These are phyloP conservation scores for Zelopaecilomyces penicillatus DNA, from an alignment of 2,329 filamentous ascomycete species.

Conservation along the genomic window DNA sequence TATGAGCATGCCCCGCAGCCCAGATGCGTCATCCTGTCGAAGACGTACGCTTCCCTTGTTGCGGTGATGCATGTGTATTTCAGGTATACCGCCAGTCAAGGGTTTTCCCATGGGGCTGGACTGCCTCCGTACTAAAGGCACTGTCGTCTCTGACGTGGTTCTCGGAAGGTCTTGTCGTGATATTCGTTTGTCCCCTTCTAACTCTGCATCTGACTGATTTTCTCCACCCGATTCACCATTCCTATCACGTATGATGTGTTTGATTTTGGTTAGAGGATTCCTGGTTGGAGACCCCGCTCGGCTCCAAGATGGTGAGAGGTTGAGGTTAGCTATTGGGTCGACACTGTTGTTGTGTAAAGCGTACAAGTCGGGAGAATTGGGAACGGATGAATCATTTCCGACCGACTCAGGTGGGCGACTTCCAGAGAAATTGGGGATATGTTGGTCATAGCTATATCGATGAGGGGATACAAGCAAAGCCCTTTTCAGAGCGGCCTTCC, in stretches of 20 bases:
- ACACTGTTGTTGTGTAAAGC: slow-evolving; percentile 37
- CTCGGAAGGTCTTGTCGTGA: slow-evolving; percentile 18
- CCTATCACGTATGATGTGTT: slow-evolving; percentile 47
- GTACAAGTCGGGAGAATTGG: slow-evolving; percentile 45
- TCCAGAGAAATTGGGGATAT: slow-evolving; percentile 43
- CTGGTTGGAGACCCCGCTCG: slow-evolving; percentile 55
- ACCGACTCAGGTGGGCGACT: slow-evolving; percentile 30
- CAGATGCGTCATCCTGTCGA: slow-evolving; percentile 23
- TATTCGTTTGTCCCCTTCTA: slow-evolving; percentile 20
- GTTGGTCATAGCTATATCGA: slow-evolving; percentile 23
- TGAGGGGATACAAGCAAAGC: slow-evolving; percentile 14
- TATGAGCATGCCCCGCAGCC: slow-evolving; percentile 64
- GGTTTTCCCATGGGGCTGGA: slow-evolving; percentile 24
- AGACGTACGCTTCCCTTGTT: slow-evolving; percentile 42
- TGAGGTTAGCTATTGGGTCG: slow-evolving; percentile 52
- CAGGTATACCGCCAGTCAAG: slow-evolving; percentile 19
- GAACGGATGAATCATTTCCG: slow-evolving; percentile 37
- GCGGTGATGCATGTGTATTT: slow-evolving; percentile 14
- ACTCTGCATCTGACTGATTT: slow-evolving; percentile 22
- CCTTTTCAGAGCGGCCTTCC: slow-evolving; percentile 16
- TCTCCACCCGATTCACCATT: slow-evolving; percentile 36
- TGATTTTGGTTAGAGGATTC: slow-evolving; percentile 49
- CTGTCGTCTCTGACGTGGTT: slow-evolving; percentile 16
- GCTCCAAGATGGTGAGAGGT: slow-evolving; percentile 55
- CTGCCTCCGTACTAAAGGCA: slow-evolving; percentile 8